Conservation (phyloP, 441 rosid species). For the Euphorbia schlechtendalii region DNA sequence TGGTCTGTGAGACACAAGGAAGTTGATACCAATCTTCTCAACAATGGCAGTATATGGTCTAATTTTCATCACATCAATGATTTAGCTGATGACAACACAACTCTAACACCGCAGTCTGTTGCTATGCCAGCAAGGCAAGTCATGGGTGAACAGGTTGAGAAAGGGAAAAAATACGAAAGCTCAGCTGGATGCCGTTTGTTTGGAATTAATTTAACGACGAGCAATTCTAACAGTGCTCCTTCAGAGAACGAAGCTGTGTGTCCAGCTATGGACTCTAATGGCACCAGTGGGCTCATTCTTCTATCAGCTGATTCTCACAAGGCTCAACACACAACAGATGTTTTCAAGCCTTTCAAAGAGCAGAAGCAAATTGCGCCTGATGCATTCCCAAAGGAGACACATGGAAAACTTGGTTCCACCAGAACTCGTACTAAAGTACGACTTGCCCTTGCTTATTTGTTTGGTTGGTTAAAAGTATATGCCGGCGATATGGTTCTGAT, state of each 20-base stretch:
- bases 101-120: constrained; percentile 21
- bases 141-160: constrained; percentile 31
- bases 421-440: constrained; percentile 77
- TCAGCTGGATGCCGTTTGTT: constrained; percentile 58
- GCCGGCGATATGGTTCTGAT: too few species aligned
- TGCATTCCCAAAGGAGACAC: constrained; percentile 29
- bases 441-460: background rate
- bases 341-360: constrained; percentile 24
- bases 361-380: constrained; percentile 34
- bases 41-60: too few species aligned
- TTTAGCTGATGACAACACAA: constrained; percentile 26
- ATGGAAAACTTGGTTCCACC: constrained; percentile 25
- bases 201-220: constrained; percentile 64
- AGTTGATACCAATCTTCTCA: constrained; percentile 23
- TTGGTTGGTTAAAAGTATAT: too few species aligned
- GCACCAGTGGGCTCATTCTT: constrained; percentile 19
- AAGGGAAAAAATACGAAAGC: constrained; percentile 33
- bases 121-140: constrained; percentile 23
- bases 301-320: constrained; percentile 27
- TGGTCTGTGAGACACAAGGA: constrained; percentile 42
- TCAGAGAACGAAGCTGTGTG: constrained; percentile 31
- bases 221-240: constrained; percentile 23
- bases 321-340: constrained; percentile 33
- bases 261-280: constrained; percentile 18
- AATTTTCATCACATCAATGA: too few species aligned